A percentile compares a stretch with the other conserved stretches of the same genome.
Evolutionary conservation across 495 filamentous ascomycete species (phyloP).

Genomic region (Daldinia decipiens): DNA sequence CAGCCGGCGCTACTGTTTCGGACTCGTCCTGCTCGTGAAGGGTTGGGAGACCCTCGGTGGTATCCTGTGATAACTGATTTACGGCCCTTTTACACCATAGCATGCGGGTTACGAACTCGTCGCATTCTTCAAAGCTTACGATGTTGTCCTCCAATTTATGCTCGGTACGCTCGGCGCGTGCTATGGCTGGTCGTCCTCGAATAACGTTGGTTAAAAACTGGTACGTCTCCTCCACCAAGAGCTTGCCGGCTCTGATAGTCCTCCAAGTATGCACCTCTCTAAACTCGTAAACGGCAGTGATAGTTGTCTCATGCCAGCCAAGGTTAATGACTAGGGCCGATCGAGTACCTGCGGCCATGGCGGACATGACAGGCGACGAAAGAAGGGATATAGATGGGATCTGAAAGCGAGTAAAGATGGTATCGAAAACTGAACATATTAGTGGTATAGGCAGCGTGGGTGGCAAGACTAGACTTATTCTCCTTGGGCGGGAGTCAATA

Average conservation of each 20-base stretch:
- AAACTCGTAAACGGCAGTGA: slow-evolving; percentile 88
- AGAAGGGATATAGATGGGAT: slow-evolving; percentile 84
- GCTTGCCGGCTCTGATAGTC: slow-evolving; percentile 77
- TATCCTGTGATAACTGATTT: slow-evolving; percentile 39
- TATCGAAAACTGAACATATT: slow-evolving; percentile 76
- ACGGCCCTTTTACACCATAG: slow-evolving; percentile 73
- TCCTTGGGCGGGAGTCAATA: slow-evolving; percentile 77
- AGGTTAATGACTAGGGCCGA: slow-evolving; percentile 86
- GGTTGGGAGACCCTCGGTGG: slow-evolving; percentile 54
- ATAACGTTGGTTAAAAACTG: slow-evolving; percentile 63
- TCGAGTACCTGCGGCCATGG: slow-evolving; percentile 83
- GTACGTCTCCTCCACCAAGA: slow-evolving; percentile 73
- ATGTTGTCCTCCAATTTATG: slow-evolving; percentile 45
- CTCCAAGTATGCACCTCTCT: slow-evolving; percentile 75
- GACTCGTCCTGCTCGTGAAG: slow-evolving; percentile 62
- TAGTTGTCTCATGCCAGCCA: slow-evolving; percentile 87
- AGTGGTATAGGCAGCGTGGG: slow-evolving; percentile 81
- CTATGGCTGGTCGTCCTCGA: slow-evolving; percentile 33
- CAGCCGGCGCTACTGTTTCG: slow-evolving; percentile 41
- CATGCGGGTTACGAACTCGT: slow-evolving; percentile 77
- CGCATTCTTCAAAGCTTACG: slow-evolving; percentile 77
- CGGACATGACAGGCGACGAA: slow-evolving; percentile 73
- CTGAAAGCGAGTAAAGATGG: slow-evolving; percentile 81
- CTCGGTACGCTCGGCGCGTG: slow-evolving; percentile 35
- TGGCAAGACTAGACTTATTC: slow-evolving; percentile 76